Evolutionary conservation across 1,284 basidiomycete genomes (phyloP).

Genomic region (Fomes fomentarius): DNA sequence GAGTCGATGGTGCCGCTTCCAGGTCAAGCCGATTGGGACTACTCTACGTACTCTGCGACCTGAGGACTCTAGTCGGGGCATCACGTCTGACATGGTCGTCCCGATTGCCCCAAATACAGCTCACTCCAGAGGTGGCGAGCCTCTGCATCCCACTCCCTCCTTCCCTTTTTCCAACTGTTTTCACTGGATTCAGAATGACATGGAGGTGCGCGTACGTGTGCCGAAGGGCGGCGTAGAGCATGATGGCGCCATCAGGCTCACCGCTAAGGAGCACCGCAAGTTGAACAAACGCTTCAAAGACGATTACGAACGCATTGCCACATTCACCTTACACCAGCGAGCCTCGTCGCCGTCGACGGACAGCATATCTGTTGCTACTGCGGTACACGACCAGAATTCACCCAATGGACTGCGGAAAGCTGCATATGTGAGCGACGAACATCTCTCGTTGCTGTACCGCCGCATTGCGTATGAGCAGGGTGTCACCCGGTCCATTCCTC

Average conservation of each 20-base stretch:
- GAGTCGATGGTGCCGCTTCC: neutral
- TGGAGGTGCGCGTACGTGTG: neutral
- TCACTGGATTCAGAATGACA: conserved; percentile 5
- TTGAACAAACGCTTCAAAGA: neutral
- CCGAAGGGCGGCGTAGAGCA: neutral
- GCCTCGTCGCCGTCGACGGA: too few relatives aligned
- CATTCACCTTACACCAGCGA: too few relatives aligned
- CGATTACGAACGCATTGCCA: neutral
- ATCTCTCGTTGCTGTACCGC: too few relatives aligned
- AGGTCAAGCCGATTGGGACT: too few relatives aligned
- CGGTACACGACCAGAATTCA: too few relatives aligned
- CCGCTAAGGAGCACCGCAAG: neutral
- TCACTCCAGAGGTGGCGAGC: neutral
- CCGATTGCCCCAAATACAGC: neutral
- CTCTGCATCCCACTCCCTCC: neutral
- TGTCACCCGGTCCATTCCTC: too few relatives aligned
- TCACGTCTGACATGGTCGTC: conserved; percentile 8
- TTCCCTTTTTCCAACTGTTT: conserved; percentile 10
- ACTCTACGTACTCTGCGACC: too few relatives aligned
- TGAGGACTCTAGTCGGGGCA: too few relatives aligned
- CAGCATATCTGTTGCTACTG: too few relatives aligned
- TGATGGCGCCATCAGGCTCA: neutral
- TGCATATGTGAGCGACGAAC: too few relatives aligned
- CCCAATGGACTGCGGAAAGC: too few relatives aligned
- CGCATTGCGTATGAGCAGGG: too few relatives aligned